Evolutionary conservation across 106 monocot species (phyloP).

Genomic region (Triglochin maritima): DNA sequence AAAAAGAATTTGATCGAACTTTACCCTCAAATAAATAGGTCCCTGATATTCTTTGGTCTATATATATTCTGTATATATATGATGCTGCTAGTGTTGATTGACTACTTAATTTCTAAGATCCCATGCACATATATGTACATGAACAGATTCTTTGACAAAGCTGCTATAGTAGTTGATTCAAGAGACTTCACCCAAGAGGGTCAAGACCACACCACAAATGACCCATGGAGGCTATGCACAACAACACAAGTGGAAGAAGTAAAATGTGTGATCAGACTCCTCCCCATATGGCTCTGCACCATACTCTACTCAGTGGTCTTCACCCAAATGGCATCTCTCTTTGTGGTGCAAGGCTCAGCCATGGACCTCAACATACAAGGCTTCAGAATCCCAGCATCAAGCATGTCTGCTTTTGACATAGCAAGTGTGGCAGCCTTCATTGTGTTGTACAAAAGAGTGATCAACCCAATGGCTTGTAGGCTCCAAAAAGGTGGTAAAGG

Average conservation of each 20-base stretch:
- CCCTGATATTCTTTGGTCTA: no score
- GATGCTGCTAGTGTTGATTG: no score
- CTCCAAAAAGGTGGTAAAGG: slow-evolving; percentile 26
- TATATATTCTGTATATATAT: no score
- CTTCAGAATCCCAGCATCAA: slow-evolving; percentile 65
- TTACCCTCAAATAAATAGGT: no score
- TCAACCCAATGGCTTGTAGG: slow-evolving; percentile 32
- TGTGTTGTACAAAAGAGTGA: slow-evolving; percentile 44
- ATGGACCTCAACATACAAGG: slow-evolving; percentile 33
- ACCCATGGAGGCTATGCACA: slow-evolving; percentile 86
- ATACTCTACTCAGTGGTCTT: slow-evolving; percentile 90
- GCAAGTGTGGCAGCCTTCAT: slow-evolving; percentile 64
- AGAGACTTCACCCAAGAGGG: background rate
- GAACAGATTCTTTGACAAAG: slow-evolving; percentile 20
- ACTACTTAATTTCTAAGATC: no score
- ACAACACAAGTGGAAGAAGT: slow-evolving; percentile 88
- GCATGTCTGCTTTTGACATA: slow-evolving; percentile 96
- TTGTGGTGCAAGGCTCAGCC: slow-evolving; percentile 80
- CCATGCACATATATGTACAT: no score
- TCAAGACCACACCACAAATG: background rate
- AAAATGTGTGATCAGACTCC: slow-evolving; percentile 66
- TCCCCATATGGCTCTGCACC: slow-evolving; percentile 97
- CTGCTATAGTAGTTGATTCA: slow-evolving; percentile 4
- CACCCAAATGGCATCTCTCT: slow-evolving; percentile 98
- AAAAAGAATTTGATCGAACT: no score